phyloP scores from a whole-genome alignment of 371 early-diverging fungal species.

The Synchytrium microbalum region DNA sequence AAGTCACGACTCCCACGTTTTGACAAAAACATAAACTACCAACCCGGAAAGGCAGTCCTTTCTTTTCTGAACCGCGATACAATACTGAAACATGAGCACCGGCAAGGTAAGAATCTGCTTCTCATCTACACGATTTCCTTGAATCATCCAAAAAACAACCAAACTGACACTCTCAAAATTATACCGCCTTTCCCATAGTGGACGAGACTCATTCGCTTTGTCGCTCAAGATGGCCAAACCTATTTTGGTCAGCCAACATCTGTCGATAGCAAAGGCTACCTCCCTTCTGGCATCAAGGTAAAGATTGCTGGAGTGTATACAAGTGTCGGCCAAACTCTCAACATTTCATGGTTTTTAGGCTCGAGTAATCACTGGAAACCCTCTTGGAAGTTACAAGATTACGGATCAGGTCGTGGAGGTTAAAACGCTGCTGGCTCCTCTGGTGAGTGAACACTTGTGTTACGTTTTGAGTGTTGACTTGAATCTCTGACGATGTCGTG shows the following conservation, averaged over 20 bases:
- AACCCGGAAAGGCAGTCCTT: too few relatives aligned
- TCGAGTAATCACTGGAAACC: not conserved
- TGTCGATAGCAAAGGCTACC: not conserved
- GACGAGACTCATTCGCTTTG: not conserved
- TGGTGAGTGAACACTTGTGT: not conserved
- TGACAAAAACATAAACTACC: too few relatives aligned
- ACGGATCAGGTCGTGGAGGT: not conserved
- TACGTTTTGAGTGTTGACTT: too few relatives aligned
- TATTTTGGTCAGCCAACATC: not conserved
- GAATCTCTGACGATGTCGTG: too few relatives aligned
- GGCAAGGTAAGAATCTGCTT: too few relatives aligned
- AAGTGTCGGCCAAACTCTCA: not conserved
- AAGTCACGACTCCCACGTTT: too few relatives aligned
- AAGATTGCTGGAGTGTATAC: not conserved
- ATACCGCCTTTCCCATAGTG: too few relatives aligned
- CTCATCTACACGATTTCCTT: too few relatives aligned
- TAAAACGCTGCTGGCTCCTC: not conserved
- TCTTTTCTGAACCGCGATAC: too few relatives aligned
- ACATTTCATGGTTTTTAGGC: not conserved
- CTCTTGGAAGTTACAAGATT: not conserved
- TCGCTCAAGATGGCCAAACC: not conserved
- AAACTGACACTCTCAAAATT: too few relatives aligned
- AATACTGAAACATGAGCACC: too few relatives aligned
- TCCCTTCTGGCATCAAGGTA: not conserved
- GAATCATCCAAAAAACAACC: too few relatives aligned